Evolutionary conservation across 1,139 yeast genomes (phyloP), one percentile per base, ranked within the genome.

Genomic region (Debaryomyces robertsiae): DNA sequence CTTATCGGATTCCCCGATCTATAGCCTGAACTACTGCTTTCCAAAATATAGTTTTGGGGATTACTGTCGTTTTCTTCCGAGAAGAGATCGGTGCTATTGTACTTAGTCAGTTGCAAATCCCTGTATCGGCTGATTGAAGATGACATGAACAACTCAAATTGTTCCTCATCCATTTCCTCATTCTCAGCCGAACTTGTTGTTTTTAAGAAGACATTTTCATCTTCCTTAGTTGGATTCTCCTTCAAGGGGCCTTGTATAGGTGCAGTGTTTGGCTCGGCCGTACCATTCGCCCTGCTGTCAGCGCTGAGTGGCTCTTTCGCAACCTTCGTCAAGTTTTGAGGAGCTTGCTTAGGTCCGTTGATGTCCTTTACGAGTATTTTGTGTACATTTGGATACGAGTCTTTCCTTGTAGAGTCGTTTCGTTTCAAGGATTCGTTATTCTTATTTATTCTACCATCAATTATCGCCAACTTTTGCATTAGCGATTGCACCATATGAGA

Each of bases 141-240:
- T 2, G 68, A 50, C 62, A 72, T 67, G 51, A 71, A 69, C 16
- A 43, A 34, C 43, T 69, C 77, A 43, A 70, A 69, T 11, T 58
- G 58, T 6, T 54, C 58, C 3, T 60, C 55, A 32, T 54, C 54
- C 60, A 60, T 53, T 5, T 44, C 53, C n/a, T 46, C 32, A 19
- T 34, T 30, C 9, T 5, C 15, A 9, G 19, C 6, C 4, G 34
- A 6, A 6, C 5, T 6, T 13, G 34, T 17, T 4, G 34, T 27
- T 19, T 18, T 16, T n/a, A n/a, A n/a, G n/a, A n/a, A n/a, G 10
- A 7, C 13, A 5, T 18, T 9, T 6, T 11, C 11, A 10, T 9
- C 23, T 13, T 13, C 29, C 18, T n/a, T 5, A n/a, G 15, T 24
- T 16, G 24, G 34, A 6, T 29, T 30, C 17, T 24, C 24, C 7